Evolutionary conservation across 1,284 basidiomycete species (phyloP).

Genomic region (Ceratobasidium sp.): DNA sequence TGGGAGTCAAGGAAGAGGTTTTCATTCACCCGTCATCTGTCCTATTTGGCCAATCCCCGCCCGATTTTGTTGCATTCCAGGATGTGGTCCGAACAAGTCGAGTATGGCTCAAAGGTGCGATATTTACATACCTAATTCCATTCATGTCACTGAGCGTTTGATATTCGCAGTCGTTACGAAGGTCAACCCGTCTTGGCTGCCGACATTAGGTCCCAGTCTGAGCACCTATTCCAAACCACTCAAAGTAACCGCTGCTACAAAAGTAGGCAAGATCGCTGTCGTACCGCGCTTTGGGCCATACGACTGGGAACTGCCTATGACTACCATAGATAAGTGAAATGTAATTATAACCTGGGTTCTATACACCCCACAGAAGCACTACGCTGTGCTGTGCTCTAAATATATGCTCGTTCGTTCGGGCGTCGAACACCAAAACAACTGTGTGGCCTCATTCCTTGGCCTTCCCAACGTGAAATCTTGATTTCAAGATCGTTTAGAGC

Average conservation of each 20-base stretch:
- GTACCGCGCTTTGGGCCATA: conserved; percentile 83
- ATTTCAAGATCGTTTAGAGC: too few relatives aligned
- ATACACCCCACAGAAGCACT: neutral
- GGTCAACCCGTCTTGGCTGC: conserved; percentile 90
- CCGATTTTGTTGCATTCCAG: conserved; percentile 86
- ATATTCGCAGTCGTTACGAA: conserved; percentile 69
- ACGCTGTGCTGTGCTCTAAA: too few relatives aligned
- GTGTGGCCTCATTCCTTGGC: too few relatives aligned
- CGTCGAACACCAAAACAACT: too few relatives aligned
- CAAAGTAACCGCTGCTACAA: conserved; percentile 60
- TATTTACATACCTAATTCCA: conserved; percentile 33
- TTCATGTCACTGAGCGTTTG: conserved; percentile 9
- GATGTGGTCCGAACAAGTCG: conserved; percentile 79
- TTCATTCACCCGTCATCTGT: conserved; percentile 92
- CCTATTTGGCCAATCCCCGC: conserved; percentile 73
- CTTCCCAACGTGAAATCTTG: too few relatives aligned
- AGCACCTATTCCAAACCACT: conserved; percentile 90
- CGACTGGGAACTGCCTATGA: conserved; percentile 82
- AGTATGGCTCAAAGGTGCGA: conserved; percentile 81
- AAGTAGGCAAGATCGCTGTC: conserved; percentile 63
- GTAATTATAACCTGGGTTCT: too few relatives aligned
- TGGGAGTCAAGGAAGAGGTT: conserved; percentile 85
- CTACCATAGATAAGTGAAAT: conserved; percentile 55
- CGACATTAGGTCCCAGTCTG: conserved; percentile 76
- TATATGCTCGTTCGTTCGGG: too few relatives aligned